Percentiles rank a stretch among this genome's conserved stretches.
These are phyloP conservation scores for Candida jianshihensis DNA, from an alignment of 805 yeast species.

Conservation along the genomic window DNA sequence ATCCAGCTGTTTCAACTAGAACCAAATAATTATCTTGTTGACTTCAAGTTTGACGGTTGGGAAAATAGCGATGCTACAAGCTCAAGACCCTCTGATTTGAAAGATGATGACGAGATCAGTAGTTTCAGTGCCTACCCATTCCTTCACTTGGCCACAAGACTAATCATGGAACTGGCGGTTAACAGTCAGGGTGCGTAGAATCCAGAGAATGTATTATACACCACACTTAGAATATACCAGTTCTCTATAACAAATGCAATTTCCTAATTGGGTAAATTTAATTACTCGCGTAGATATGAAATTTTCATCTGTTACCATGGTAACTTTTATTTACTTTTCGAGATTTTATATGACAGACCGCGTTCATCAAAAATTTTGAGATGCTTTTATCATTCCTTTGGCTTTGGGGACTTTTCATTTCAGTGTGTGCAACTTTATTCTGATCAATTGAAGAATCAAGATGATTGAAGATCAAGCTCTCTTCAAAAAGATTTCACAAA, in stretches of 20 bases:
- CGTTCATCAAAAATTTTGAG: too few species aligned
- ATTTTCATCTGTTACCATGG: background rate
- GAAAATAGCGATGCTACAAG: slow-evolving; percentile 43
- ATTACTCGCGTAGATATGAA: background rate
- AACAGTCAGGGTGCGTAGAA: slow-evolving; percentile 60
- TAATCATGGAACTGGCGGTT: slow-evolving; percentile 95
- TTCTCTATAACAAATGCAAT: too few species aligned
- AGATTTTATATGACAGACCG: background rate
- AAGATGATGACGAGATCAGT: slow-evolving; percentile 64
- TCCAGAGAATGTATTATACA: too few species aligned
- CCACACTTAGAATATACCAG: too few species aligned
- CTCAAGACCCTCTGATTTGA: slow-evolving; percentile 20
- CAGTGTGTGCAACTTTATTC: too few species aligned
- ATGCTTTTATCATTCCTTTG: too few species aligned
- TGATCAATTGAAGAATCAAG: background rate
- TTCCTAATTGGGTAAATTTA: background rate
- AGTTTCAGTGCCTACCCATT: slow-evolving; percentile 96
- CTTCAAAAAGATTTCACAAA: slow-evolving; percentile 22
- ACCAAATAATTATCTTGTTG: slow-evolving; percentile 92
- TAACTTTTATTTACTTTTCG: background rate
- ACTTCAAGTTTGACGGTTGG: slow-evolving; percentile 98
- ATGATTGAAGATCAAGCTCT: background rate
- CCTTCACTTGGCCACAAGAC: slow-evolving; percentile 81
- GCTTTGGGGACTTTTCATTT: too few species aligned
- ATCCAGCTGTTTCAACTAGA: slow-evolving; percentile 93